phyloP scores from a whole-genome alignment of 2,329 filamentous ascomycete species.

The Colletotrichum lentis region DNA sequence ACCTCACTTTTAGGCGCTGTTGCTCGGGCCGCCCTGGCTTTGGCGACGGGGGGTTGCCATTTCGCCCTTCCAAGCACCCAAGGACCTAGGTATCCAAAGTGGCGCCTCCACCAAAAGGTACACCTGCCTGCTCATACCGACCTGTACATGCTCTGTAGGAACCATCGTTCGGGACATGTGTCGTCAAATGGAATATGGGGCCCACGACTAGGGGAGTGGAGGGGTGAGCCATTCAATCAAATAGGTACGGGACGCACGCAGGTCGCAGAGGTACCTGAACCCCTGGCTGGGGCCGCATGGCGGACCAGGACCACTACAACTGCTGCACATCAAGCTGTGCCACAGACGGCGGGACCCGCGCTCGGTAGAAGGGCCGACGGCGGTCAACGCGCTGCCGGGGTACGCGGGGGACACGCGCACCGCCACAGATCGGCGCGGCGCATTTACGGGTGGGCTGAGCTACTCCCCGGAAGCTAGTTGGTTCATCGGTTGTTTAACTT shows the following conservation, averaged over 20 bases:
- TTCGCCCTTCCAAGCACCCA: not conserved
- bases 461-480: not conserved
- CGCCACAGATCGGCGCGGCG: constrained; percentile 35
- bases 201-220: too few species aligned
- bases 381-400: constrained; percentile 7
- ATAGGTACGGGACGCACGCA: not conserved
- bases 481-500: not conserved
- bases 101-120: not conserved
- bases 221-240: not conserved
- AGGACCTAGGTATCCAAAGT: constrained; percentile 5
- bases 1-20: not conserved
- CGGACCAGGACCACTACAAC: not conserved
- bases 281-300: not conserved
- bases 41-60: not conserved
- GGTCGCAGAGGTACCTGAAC: not conserved
- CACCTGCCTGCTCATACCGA: not conserved
- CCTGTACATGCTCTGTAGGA: not conserved
- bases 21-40: not conserved
- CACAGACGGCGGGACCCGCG: constrained; percentile 23
- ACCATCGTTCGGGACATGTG: constrained; percentile 38
- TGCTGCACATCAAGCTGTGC: constrained; percentile 8
- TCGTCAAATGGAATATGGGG: constrained; percentile 39
- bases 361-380: constrained; percentile 8
- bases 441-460: not conserved
- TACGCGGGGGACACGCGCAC: constrained; percentile 33